phyloP scores from a whole-genome alignment of 371 early-diverging fungal species.

The Synchytrium microbalum region DNA sequence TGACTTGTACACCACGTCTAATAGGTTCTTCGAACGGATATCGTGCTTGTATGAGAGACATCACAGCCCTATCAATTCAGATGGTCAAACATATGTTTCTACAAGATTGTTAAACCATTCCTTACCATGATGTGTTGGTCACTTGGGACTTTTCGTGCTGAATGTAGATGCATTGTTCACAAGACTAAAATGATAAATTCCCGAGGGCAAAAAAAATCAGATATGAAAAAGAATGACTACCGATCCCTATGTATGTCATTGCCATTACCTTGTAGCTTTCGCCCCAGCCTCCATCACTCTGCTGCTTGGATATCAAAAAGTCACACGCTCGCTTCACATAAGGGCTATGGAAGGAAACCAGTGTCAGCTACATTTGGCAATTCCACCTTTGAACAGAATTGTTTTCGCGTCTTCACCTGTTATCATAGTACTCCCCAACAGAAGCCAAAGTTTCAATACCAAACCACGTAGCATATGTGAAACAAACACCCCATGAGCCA shows the following conservation, averaged over 20 bases:
- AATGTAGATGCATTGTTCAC: constrained; percentile 60
- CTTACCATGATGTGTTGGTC: constrained; percentile 75
- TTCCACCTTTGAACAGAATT: not conserved
- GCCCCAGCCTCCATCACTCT: constrained; percentile 94
- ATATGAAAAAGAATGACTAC: not conserved
- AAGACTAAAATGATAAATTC: constrained; percentile 40
- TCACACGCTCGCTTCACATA: constrained; percentile 68
- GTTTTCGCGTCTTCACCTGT: constrained; percentile 38
- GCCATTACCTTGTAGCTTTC: constrained; percentile 81
- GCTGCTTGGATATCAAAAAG: constrained; percentile 78
- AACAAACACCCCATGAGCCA: constrained; percentile 95
- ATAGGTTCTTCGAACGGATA: constrained; percentile 67
- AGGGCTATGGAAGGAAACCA: constrained; percentile 16
- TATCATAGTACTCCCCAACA: constrained; percentile 73
- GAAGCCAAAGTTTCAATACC: constrained; percentile 79
- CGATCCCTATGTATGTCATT: too few species aligned
- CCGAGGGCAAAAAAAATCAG: not conserved
- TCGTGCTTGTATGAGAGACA: constrained; percentile 82
- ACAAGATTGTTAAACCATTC: not conserved
- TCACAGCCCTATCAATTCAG: constrained; percentile 42
- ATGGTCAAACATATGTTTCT: not conserved
- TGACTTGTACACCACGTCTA: constrained; percentile 59
- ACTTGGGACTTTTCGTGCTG: constrained; percentile 73
- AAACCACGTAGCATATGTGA: constrained; percentile 95
- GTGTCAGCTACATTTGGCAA: not conserved